Base-by-base conservation (phyloP, 2,329 filamentous ascomycete genomes). In the Leptographium wingfieldii region DNA sequence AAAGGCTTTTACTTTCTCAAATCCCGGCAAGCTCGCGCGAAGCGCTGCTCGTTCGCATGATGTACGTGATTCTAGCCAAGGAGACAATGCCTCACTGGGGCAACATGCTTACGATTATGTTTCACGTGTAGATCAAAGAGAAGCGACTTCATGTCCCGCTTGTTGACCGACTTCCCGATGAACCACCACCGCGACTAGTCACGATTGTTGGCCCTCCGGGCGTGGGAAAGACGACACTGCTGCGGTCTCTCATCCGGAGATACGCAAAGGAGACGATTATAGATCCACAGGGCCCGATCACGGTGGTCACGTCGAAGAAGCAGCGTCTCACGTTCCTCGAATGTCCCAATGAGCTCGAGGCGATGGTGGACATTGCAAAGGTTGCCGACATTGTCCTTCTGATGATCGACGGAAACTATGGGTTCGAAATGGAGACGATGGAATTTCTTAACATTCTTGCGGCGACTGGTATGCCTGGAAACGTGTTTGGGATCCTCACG, bases 401-500 rank as follows among this genome's bases (percentile, higher is more conserved):
- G 60, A 94, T 99, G 89, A 99, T 99, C 67, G 94, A 99, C 70
- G 95, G 94, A 60, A 97, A 97, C 74, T 99, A 88, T 69, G 95
- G 94, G 16, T 99, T 99, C 70, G 94, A 99, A 75, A 99, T 99
- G 94, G 94, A 99, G 79, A 99, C 94, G 0, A 99, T 99, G 94
- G 94, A 99, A 74, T 99, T 99, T 63, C 77, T 99, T 69, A 97
- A 96, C 67, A 86, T 96, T 22, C 78, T 99, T 57, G 87, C 89
- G n/a, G 84, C 90, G 2, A 95, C 89, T 35, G 94, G 94, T 72
- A 97, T 99, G 92, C 94, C 95, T 0, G 92, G 94, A 65, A 99
- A 99, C 68, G 92, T 99, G 46, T 97, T 99, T 70, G 94, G 94
- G 58, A 92, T 99, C 60, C 80, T 99, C 53, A 97, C 94, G 19